phyloP scores from a whole-genome alignment of 805 yeast genomes.

The Metschnikowia sp. region DNA sequence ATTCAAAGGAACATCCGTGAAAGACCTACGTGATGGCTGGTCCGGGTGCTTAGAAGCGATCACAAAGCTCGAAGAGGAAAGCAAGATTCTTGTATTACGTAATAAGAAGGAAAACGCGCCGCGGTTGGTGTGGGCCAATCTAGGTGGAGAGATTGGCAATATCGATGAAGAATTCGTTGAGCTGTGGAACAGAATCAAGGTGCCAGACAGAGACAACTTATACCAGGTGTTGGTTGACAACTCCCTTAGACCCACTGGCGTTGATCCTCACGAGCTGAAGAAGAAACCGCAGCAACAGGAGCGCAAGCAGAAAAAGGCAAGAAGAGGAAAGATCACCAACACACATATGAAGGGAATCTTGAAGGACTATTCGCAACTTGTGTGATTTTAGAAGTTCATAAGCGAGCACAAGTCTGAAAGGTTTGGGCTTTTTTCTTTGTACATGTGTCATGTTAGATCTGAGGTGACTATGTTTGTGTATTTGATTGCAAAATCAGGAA shows the following conservation, averaged over 20 bases:
- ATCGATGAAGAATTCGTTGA: slow-evolving; percentile 79
- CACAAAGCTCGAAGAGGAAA: slow-evolving; percentile 70
- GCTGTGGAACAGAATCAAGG: slow-evolving; percentile 74
- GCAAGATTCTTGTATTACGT: slow-evolving; percentile 76
- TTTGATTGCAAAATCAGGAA: no score
- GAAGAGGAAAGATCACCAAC: slow-evolving; percentile 92
- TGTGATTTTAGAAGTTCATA: slow-evolving; percentile 9
- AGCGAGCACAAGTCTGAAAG: no score
- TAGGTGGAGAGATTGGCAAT: slow-evolving; percentile 66
- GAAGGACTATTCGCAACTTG: slow-evolving; percentile 66
- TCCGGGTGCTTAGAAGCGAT: slow-evolving; percentile 79
- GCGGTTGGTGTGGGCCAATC: slow-evolving; percentile 86
- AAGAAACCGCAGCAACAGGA: slow-evolving; percentile 55
- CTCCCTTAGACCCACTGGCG: slow-evolving; percentile 94
- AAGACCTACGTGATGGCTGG: slow-evolving; percentile 90
- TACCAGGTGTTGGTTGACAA: slow-evolving; percentile 74
- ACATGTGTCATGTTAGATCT: no score
- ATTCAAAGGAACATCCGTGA: slow-evolving; percentile 82
- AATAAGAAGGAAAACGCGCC: slow-evolving; percentile 94
- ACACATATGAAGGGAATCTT: slow-evolving; percentile 95
- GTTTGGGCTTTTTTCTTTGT: no score
- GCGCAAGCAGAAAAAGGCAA: slow-evolving; percentile 84
- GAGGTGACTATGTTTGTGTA: no score
- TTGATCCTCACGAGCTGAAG: slow-evolving; percentile 93
- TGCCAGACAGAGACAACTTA: slow-evolving; percentile 79